These are phyloP conservation scores for Gyromitra esculenta DNA, from an alignment of 2,329 filamentous ascomycete genomes.

Conservation along the genomic window DNA sequence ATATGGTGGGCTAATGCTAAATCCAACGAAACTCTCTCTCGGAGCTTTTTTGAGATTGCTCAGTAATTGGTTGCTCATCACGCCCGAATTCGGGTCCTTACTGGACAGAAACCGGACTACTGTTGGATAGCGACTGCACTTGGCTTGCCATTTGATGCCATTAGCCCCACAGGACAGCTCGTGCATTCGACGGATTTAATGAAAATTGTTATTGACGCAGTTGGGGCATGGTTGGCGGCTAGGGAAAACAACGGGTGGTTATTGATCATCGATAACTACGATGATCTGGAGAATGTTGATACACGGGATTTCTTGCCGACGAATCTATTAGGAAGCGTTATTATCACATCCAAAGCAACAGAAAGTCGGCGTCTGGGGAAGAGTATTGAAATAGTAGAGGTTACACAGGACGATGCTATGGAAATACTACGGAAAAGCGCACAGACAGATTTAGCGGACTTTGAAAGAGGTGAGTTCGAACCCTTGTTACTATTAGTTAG, in stretches of 20 bases:
- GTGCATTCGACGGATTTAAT: too few species aligned
- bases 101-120: slow-evolving; percentile 6
- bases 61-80: slow-evolving; percentile 18
- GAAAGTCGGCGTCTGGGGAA: neutral
- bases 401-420: slow-evolving; percentile 8
- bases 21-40: neutral
- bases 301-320: neutral
- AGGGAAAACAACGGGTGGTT: slow-evolving; percentile 5
- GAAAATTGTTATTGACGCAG: neutral
- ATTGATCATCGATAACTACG: slow-evolving; percentile 18
- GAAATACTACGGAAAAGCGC: slow-evolving; percentile 29
- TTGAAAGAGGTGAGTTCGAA: neutral
- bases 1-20: slow-evolving; percentile 21
- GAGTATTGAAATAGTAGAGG: neutral
- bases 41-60: neutral
- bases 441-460: neutral
- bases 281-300: neutral
- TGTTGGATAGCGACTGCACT: neutral
- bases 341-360: slow-evolving; percentile 5
- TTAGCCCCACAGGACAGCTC: neutral
- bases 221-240: slow-evolving; percentile 12
- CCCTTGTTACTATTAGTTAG: neutral
- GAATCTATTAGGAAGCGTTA: neutral
- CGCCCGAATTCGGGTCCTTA: neutral
- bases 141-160: neutral